Conservation (phyloP, 228 moss, liverwort and hornwort species). For the Sphagnum fallax region DNA sequence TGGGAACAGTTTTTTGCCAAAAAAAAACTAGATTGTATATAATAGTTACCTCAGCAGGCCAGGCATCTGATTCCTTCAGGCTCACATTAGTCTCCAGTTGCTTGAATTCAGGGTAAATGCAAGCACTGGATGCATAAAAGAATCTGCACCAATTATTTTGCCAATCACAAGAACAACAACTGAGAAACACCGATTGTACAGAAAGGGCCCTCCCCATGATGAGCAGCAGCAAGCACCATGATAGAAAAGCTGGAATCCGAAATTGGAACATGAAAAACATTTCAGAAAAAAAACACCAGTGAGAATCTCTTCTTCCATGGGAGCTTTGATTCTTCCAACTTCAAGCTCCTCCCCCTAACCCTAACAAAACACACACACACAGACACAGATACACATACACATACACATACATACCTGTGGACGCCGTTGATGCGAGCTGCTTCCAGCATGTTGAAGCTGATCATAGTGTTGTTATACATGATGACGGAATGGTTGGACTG, state of each 20-base stretch:
- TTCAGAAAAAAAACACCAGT: too few relatives aligned
- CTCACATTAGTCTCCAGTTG: constrained; percentile 80
- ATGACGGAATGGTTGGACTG: constrained; percentile 84
- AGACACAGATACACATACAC: too few relatives aligned
- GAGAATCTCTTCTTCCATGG: too few relatives aligned
- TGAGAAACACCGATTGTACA: too few relatives aligned
- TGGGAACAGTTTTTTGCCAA: too few relatives aligned
- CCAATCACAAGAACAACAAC: too few relatives aligned
- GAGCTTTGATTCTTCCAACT: too few relatives aligned
- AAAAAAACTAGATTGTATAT: too few relatives aligned
- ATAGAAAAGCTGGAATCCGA: not conserved
- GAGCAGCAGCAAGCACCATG: not conserved
- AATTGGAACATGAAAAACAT: too few relatives aligned
- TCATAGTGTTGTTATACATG: constrained; percentile 96
- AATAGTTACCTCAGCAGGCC: constrained; percentile 78
- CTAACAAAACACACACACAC: too few relatives aligned
- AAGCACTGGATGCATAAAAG: constrained; percentile 92
- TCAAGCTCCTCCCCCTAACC: too few relatives aligned
- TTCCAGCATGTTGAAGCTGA: constrained; percentile 90
- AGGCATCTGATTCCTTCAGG: constrained; percentile 89
- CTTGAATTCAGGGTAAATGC: constrained; percentile 97
- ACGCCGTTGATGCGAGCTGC: constrained; percentile 87
- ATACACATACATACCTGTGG: constrained; percentile 27
- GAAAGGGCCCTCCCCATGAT: too few relatives aligned
- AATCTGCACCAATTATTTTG: constrained; percentile 31